These are phyloP conservation scores for Xylaria polymorpha DNA, from an alignment of 2,329 filamentous ascomycete genomes.

Conservation along the genomic window DNA sequence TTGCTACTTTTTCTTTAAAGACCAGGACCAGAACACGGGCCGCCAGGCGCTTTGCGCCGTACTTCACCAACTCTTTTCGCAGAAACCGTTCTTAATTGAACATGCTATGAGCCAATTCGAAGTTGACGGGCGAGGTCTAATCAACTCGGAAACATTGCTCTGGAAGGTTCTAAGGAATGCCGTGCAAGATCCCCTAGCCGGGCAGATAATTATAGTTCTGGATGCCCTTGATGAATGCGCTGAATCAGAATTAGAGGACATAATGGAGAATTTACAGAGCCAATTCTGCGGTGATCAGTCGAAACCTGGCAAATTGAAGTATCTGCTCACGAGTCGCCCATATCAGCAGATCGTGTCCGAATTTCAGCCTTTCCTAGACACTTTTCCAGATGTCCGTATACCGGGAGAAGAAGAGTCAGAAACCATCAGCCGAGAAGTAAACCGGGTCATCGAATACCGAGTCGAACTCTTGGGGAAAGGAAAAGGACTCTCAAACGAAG, in stretches of 20 bases:
- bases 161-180: constrained; percentile 23
- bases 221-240: constrained; percentile 36
- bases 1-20: constrained; percentile 38
- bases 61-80: constrained; percentile 33
- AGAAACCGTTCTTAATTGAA: constrained; percentile 18
- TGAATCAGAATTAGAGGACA: constrained; percentile 15
- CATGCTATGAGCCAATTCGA: constrained; percentile 19
- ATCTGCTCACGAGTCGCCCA: constrained; percentile 33
- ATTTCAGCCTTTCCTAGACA: not conserved
- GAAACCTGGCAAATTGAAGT: constrained; percentile 13
- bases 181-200: constrained; percentile 25
- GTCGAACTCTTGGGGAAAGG: constrained; percentile 17
- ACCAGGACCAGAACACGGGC: constrained; percentile 33
- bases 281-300: constrained; percentile 16
- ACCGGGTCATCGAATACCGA: constrained; percentile 29
- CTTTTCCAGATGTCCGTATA: constrained; percentile 30
- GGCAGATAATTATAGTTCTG: constrained; percentile 29
- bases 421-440: constrained; percentile 29
- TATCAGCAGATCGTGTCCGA: constrained; percentile 29
- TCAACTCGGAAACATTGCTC: constrained; percentile 18
- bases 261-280: constrained; percentile 7
- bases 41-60: constrained; percentile 31
- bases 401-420: constrained; percentile 34
- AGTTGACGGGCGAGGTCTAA: not conserved
- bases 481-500: constrained; percentile 1